A percentile compares a stretch with the other conserved stretches of the same genome.
These are phyloP conservation scores for Mycena citricolor DNA, from an alignment of 1,284 basidiomycete species.

Conservation along the genomic window DNA sequence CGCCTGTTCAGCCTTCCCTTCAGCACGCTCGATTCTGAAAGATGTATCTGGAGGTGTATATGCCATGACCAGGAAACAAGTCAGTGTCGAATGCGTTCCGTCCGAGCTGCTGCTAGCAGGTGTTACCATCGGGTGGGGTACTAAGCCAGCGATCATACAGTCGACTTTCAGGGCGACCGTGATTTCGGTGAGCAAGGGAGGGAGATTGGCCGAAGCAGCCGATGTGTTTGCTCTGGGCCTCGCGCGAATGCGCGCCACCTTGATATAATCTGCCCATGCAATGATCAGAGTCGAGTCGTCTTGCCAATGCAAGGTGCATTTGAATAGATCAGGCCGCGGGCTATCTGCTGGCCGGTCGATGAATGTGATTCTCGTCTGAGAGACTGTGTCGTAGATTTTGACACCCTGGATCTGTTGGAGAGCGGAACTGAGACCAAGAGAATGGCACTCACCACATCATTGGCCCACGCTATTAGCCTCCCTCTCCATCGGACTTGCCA, in stretches of 20 bases:
- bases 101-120: conserved; percentile 25
- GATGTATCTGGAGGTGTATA: conserved; percentile 74
- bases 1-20: conserved; percentile 67
- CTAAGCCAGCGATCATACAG: conserved; percentile 92
- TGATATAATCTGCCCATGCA: conserved; percentile 94
- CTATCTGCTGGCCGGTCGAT: conserved; percentile 82
- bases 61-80: conserved; percentile 83
- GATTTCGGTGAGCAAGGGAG: conserved; percentile 78
- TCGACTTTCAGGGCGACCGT: conserved; percentile 92
- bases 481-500: conserved; percentile 90
- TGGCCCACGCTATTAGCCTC: conserved; percentile 93
- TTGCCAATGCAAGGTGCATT: conserved; percentile 90
- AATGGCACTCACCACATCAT: conserved; percentile 68
- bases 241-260: conserved; percentile 80
- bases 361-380: conserved; percentile 81
- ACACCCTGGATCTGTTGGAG: conserved; percentile 63
- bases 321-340: conserved; percentile 91
- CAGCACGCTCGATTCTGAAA: conserved; percentile 65
- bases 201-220: conserved; percentile 42
- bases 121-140: conserved; percentile 63
- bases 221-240: conserved; percentile 49
- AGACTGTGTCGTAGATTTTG: conserved; percentile 87
- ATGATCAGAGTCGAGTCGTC: conserved; percentile 89
- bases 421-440: conserved; percentile 1
- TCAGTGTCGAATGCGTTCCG: conserved; percentile 37